phyloP scores from a whole-genome alignment of 129 eudicot species.

The Escallonia herrerae region DNA sequence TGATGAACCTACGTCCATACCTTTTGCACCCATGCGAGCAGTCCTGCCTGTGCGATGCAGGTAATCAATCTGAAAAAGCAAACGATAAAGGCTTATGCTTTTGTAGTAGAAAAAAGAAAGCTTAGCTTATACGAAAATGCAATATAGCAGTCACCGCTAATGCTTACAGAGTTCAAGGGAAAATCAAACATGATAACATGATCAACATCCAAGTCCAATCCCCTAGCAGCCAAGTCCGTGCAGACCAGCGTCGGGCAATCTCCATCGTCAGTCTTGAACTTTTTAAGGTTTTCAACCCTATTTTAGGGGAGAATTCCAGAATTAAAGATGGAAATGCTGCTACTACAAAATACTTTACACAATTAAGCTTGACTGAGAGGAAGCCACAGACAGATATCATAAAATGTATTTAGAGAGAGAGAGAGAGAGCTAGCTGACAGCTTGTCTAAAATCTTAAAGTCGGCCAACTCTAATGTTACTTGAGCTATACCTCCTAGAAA shows the following conservation, averaged over 20 bases:
- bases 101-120: neutral
- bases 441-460: too few species aligned
- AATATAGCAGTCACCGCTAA: neutral
- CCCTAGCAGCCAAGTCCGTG: constrained; percentile 97
- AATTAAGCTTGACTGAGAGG: too few species aligned
- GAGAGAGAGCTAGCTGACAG: too few species aligned
- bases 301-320: constrained; percentile 1
- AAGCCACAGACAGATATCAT: too few species aligned
- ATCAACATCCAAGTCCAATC: constrained; percentile 92
- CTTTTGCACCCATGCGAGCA: constrained; percentile 99
- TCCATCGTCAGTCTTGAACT: constrained; percentile 77
- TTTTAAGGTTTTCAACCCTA: constrained; percentile 90
- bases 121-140: neutral
- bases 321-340: too few species aligned
- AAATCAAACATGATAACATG: constrained; percentile 98
- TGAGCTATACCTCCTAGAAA: too few species aligned
- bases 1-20: constrained; percentile 19
- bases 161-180: constrained; percentile 80
- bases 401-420: too few species aligned
- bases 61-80: constrained; percentile 66
- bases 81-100: constrained; percentile 3
- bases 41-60: constrained; percentile 99
- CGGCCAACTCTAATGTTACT: too few species aligned
- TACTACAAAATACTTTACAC: too few species aligned
- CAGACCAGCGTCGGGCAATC: constrained; percentile 97